phyloP scores from a whole-genome alignment of 768 basidiomycete species.

The Psilocybe cyanescens region DNA sequence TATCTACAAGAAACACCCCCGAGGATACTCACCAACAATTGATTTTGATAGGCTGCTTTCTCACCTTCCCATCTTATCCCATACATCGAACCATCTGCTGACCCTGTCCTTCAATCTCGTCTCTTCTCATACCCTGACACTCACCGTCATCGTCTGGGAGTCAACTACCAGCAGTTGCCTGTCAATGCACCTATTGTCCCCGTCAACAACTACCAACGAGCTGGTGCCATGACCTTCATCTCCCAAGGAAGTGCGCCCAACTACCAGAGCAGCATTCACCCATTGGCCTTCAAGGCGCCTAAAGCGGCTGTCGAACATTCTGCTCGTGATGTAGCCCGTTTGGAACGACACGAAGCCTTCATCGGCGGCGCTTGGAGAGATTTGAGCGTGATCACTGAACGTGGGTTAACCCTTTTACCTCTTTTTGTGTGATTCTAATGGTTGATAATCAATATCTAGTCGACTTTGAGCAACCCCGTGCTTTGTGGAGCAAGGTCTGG shows the following conservation, averaged over 20 bases:
- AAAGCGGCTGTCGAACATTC: slow-evolving; percentile 48
- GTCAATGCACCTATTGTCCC: slow-evolving; percentile 81
- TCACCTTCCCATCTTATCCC: slow-evolving; percentile 87
- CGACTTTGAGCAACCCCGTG: slow-evolving; percentile 86
- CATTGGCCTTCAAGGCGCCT: slow-evolving; percentile 63
- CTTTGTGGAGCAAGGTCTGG: slow-evolving; percentile 71
- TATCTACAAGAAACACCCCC: slow-evolving; percentile 22
- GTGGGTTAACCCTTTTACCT: slow-evolving; percentile 45
- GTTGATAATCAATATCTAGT: slow-evolving; percentile 40
- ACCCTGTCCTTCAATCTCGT: slow-evolving; percentile 93
- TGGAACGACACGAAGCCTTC: slow-evolving; percentile 73
- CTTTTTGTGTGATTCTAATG: neutral
- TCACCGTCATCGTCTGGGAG: slow-evolving; percentile 82
- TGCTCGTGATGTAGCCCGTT: slow-evolving; percentile 42
- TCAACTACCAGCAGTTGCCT: slow-evolving; percentile 85
- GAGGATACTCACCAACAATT: slow-evolving; percentile 3
- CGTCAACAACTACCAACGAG: slow-evolving; percentile 92
- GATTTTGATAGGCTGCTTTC: slow-evolving; percentile 66
- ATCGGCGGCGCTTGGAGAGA: slow-evolving; percentile 70
- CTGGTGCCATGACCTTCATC: slow-evolving; percentile 67
- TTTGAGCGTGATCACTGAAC: slow-evolving; percentile 77
- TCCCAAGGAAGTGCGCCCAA: slow-evolving; percentile 88
- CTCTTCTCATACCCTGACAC: slow-evolving; percentile 95
- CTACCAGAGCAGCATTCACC: slow-evolving; percentile 80
- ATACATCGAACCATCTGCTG: slow-evolving; percentile 88